These are phyloP conservation scores for Bombardia bombarda DNA, from an alignment of 495 filamentous ascomycete genomes.

Conservation along the genomic window DNA sequence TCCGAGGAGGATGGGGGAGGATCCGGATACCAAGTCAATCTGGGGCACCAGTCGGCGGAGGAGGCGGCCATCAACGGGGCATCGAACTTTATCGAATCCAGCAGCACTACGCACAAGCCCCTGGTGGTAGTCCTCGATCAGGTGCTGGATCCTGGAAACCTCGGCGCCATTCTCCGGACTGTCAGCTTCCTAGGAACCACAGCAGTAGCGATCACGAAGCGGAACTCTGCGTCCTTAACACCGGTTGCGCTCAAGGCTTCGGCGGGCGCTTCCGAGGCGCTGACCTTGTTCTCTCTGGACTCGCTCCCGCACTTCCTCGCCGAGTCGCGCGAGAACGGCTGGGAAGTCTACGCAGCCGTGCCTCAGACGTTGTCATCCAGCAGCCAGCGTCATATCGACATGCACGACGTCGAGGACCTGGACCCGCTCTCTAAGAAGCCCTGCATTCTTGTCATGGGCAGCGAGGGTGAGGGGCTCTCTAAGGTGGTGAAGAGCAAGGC, in stretches of 20 bases:
- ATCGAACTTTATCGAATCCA: slow-evolving; percentile 29
- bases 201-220: slow-evolving; percentile 59
- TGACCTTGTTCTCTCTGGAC: slow-evolving; percentile 59
- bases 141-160: slow-evolving; percentile 82
- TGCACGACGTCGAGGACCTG: slow-evolving; percentile 24
- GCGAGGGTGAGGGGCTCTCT: slow-evolving; percentile 69
- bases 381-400: slow-evolving; percentile 18
- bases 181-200: slow-evolving; percentile 80
- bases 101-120: slow-evolving; percentile 50
- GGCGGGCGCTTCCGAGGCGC: slow-evolving; percentile 72
- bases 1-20: slow-evolving; percentile 27
- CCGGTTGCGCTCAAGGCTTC: slow-evolving; percentile 78
- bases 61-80: slow-evolving; percentile 64
- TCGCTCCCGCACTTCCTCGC: slow-evolving; percentile 62
- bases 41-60: slow-evolving; percentile 64
- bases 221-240: slow-evolving; percentile 62
- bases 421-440: slow-evolving; percentile 53
- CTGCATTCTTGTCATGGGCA: slow-evolving; percentile 72
- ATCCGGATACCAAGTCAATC: slow-evolving; percentile 45
- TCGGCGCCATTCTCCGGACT: slow-evolving; percentile 80
- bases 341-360: slow-evolving; percentile 71
- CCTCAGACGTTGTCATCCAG: slow-evolving; percentile 40
- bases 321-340: slow-evolving; percentile 59
- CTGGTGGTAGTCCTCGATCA: slow-evolving; percentile 75
- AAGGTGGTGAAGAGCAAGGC: slow-evolving; percentile 52